These are phyloP conservation scores for Triadica sebifera DNA, from an alignment of 345 rosid species.

Conservation along the genomic window DNA sequence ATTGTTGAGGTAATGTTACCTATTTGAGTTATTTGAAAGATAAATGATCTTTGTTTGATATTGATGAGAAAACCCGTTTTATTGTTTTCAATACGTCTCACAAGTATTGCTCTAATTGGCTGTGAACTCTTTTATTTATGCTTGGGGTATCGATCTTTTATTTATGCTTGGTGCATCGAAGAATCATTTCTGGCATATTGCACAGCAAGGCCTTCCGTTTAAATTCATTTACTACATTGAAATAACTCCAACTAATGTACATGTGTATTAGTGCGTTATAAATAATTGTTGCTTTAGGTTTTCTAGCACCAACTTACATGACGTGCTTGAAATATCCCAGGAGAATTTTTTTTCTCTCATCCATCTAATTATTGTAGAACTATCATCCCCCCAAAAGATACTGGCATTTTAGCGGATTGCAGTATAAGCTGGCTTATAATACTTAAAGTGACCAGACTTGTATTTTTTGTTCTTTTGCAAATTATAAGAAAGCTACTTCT, in stretches of 20 bases:
- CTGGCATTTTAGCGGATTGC: neutral
- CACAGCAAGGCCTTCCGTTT: neutral
- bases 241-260: neutral
- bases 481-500: neutral
- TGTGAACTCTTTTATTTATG: neutral
- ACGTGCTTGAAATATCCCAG: neutral
- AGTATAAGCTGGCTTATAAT: neutral
- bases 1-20: conserved; percentile 48
- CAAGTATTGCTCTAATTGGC: neutral
- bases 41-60: neutral
- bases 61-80: neutral
- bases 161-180: neutral
- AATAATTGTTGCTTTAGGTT: neutral
- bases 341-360: neutral
- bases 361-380: neutral
- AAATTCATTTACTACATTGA: neutral
- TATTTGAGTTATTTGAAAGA: neutral
- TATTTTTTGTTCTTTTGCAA: neutral
- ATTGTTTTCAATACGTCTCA: neutral
- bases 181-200: neutral
- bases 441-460: neutral
- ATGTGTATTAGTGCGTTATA: neutral
- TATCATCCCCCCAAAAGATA: neutral
- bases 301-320: neutral
- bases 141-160: too few relatives aligned